A percentile compares a stretch with the other conserved stretches of the same genome.
These are phyloP conservation scores for Triglochin maritima DNA, from an alignment of 106 monocot genomes.

Conservation along the genomic window DNA sequence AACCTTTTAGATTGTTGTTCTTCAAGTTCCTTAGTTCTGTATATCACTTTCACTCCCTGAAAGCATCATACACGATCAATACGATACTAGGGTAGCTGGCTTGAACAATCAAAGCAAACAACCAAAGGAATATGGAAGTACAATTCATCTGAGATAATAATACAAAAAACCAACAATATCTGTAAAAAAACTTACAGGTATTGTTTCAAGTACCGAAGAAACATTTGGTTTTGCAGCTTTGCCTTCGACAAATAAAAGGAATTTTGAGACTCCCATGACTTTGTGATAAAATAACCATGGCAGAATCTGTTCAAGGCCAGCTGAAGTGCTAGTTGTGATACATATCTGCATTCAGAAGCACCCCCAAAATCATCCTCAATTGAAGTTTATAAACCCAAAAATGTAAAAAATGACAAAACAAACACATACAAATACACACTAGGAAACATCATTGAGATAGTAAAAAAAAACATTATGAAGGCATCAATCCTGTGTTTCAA, in stretches of 20 bases:
- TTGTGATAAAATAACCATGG: constrained; percentile 96
- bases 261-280: constrained; percentile 61
- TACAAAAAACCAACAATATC: neutral
- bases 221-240: constrained; percentile 68
- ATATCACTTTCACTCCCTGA: constrained; percentile 89
- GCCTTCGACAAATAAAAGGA: constrained; percentile 92
- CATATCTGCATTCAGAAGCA: constrained; percentile 46
- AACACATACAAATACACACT: too few relatives aligned
- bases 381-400: neutral
- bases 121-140: neutral
- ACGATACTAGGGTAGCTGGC: neutral
- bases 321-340: constrained; percentile 84
- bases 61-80: neutral
- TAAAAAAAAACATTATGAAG: too few relatives aligned
- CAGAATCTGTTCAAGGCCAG: constrained; percentile 85
- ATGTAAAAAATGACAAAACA: too few relatives aligned
- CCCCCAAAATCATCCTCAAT: neutral
- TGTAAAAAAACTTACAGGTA: constrained; percentile 46
- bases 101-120: neutral
- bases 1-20: constrained; percentile 83
- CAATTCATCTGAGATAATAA: neutral
- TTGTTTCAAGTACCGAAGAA: constrained; percentile 64
- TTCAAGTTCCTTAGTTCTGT: constrained; percentile 73
- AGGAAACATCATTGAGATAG: too few relatives aligned
- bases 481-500: too few relatives aligned